Evolutionary conservation across 768 basidiomycete species (phyloP).

Genomic region (Suillus ampliporus): DNA sequence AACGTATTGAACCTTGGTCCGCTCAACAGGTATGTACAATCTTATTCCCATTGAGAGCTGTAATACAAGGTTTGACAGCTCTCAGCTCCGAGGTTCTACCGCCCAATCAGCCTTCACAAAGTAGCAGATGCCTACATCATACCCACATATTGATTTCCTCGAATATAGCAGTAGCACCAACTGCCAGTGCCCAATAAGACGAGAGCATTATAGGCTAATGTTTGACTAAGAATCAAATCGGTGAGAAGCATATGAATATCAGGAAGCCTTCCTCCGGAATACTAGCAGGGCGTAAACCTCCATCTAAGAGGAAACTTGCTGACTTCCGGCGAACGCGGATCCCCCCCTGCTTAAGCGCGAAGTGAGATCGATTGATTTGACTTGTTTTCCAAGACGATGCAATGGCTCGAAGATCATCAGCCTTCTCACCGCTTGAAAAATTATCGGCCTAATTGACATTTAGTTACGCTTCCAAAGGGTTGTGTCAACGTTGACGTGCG

Average conservation of each 20-base stretch:
- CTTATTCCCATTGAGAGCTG: background rate
- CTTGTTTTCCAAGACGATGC: background rate
- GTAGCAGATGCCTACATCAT: background rate
- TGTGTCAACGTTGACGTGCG: background rate
- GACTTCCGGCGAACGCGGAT: background rate
- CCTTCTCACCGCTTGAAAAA: background rate
- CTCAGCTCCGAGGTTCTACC: background rate
- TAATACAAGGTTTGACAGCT: background rate
- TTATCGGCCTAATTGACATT: no score
- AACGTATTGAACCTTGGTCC: background rate
- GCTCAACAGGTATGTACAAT: background rate
- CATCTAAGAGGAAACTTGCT: background rate
- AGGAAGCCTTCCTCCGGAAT: background rate
- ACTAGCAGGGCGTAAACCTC: background rate
- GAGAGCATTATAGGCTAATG: background rate
- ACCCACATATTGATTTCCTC: background rate
- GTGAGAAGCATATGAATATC: background rate
- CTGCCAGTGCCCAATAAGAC: background rate
- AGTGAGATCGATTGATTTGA: background rate
- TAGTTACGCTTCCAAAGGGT: background rate
- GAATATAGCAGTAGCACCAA: no score
- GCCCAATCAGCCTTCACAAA: background rate
- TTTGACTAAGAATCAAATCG: background rate
- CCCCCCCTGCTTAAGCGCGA: background rate
- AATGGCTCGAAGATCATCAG: background rate